A percentile compares a stretch with the other conserved stretches of the same genome.
Conservation (phyloP, 2,329 filamentous ascomycete species). For the Diaporthe humulicola region DNA sequence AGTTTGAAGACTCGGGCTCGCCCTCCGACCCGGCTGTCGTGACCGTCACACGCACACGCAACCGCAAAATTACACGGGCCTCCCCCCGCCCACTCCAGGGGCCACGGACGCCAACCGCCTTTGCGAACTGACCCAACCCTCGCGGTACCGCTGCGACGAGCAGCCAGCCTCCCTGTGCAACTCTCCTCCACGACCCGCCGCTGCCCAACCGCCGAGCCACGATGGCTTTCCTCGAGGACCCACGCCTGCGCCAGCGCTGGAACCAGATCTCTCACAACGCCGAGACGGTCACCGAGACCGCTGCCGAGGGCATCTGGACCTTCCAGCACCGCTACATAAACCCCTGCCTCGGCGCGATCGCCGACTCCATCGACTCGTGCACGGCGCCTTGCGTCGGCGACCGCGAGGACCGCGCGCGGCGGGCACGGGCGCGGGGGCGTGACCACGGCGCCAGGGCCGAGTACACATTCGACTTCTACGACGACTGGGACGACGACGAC, state of each 20-base stretch:
- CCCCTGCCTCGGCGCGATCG: slow-evolving; percentile 81
- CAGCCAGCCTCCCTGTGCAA: background rate
- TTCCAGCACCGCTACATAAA: slow-evolving; percentile 88
- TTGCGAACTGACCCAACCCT: background rate
- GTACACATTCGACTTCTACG: slow-evolving; percentile 95
- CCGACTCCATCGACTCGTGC: slow-evolving; percentile 78
- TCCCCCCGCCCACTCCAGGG: background rate
- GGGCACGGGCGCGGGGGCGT: slow-evolving; percentile 73
- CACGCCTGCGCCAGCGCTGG: slow-evolving; percentile 91
- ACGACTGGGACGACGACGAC: slow-evolving; percentile 83
- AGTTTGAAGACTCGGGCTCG: background rate
- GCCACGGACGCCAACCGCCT: background rate
- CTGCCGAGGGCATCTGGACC: slow-evolving; percentile 90
- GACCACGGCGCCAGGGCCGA: slow-evolving; percentile 74
- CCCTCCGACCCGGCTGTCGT: slow-evolving; percentile 26
- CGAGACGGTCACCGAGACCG: slow-evolving; percentile 89
- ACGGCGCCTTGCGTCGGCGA: slow-evolving; percentile 78
- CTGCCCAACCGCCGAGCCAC: slow-evolving; percentile 40
- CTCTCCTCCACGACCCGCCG: background rate
- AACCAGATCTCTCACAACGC: slow-evolving; percentile 93
- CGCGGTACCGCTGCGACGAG: slow-evolving; percentile 12
- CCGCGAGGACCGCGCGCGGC: slow-evolving; percentile 79
- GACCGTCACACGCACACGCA: slow-evolving; percentile 11
- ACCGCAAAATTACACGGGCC: background rate
- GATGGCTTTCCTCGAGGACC: slow-evolving; percentile 80